Percentiles rank a stretch among this genome's conserved stretches.
These are phyloP conservation scores for Clitopilus hobsonii DNA, from an alignment of 768 basidiomycete species.

Conservation along the genomic window DNA sequence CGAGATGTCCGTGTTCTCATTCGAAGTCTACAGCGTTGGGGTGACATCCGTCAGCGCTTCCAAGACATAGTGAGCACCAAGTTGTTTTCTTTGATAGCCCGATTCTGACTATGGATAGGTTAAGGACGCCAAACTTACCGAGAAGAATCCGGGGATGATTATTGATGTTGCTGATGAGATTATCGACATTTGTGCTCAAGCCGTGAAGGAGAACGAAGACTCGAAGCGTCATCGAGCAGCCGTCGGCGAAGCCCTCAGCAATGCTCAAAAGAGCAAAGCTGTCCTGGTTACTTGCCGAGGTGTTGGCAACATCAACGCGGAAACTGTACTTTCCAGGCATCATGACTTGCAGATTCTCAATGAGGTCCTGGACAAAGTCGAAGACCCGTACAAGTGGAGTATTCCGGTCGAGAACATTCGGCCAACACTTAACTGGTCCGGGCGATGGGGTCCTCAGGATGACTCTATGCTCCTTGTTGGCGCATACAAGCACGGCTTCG, in stretches of 20 bases:
- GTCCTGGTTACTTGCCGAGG: conserved; percentile 88
- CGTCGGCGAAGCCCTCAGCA: conserved; percentile 84
- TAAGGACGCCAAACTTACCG: conserved; percentile 81
- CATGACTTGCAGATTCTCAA: conserved; percentile 87
- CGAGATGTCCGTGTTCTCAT: conserved; percentile 94
- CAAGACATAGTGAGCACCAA: conserved; percentile 74
- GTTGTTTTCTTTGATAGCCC: conserved; percentile 2
- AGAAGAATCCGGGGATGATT: conserved; percentile 93
- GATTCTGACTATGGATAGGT: conserved; percentile 45
- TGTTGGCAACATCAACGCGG: conserved; percentile 94
- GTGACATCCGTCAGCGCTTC: conserved; percentile 92
- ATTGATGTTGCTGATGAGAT: conserved; percentile 91
- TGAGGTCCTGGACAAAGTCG: conserved; percentile 67
- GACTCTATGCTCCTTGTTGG: conserved; percentile 95
- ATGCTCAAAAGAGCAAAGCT: conserved; percentile 95
- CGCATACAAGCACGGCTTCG: conserved; percentile 90
- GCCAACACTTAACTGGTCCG: conserved; percentile 94
- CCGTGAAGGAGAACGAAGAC: conserved; percentile 80
- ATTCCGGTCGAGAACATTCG: conserved; percentile 93
- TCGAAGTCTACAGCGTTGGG: conserved; percentile 95
- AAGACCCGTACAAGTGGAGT: conserved; percentile 76
- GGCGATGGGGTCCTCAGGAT: conserved; percentile 88
- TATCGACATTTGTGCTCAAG: conserved; percentile 76
- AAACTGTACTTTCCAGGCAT: conserved; percentile 87
- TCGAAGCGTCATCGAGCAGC: conserved; percentile 73